Evolutionary conservation across 2,329 filamentous ascomycete genomes (phyloP), one percentile per base, ranked within the genome.

Genomic region (Ploettnerulaceae sp.): DNA sequence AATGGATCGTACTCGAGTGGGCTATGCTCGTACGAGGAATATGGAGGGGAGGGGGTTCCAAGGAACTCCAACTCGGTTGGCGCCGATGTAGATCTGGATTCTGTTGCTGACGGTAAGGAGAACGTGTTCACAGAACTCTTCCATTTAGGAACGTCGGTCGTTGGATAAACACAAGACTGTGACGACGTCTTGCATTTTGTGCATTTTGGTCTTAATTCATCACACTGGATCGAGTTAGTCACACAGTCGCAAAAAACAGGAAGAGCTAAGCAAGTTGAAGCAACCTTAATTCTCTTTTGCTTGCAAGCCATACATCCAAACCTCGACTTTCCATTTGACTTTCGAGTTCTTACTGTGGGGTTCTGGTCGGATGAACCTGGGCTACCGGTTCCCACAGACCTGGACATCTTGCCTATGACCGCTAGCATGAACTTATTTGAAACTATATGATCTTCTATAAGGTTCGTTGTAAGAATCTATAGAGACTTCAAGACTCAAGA

Each of bases 221-320:
- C 35, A 24, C 43, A 46, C 43, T 46, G 7, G 2, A 26, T 17
- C 25, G 7, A 28, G 29, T 42, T 21, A 46, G 35, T 34, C 35
- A 24, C 20, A 21, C 9, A n/a, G 22, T 34, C 20, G 20, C n/a
- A n/a, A 8, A n/a, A 1, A 21, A 18, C 8, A 35, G n/a, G 28
- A 34, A 34, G n/a, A 24, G 9, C n/a, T 12, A 12, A 39, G 11
- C 5, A 39, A 12, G n/a, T n/a, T n/a, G n/a, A n/a, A n/a, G n/a
- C n/a, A n/a, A 53, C 51, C 45, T 54, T 54, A 4, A 54, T 40
- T 31, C 46, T 39, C 17, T 47, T 35, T 21, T 52, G 43, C 28
- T 49, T 52, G 36, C 52, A 54, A 28, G 33, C 21, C 17, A 47
- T 26, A 44, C 52, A 54, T 14, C 52, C 52, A 8, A 37, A 21